Conservation (phyloP, 345 rosid genomes). For the Moricandia moricandioides region DNA sequence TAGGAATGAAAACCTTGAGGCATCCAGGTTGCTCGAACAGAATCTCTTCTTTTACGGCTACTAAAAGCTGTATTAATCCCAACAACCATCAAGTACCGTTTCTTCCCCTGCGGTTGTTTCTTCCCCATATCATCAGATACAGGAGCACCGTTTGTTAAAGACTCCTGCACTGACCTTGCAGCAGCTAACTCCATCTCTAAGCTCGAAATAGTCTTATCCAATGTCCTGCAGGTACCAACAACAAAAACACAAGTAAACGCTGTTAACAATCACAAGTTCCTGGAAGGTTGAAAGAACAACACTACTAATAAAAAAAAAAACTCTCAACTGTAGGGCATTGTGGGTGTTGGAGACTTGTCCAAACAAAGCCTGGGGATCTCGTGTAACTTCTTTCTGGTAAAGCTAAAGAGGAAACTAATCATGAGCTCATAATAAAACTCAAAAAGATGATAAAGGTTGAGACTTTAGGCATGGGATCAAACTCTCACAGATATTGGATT, state of each 20-base stretch:
- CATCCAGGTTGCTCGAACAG: conserved; percentile 94
- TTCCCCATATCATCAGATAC: conserved; percentile 51
- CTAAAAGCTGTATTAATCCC: conserved; percentile 97
- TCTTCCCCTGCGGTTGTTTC: conserved; percentile 45
- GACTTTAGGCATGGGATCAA: not conserved
- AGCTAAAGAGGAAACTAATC: conserved; percentile 41
- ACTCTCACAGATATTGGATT: conserved; percentile 65
- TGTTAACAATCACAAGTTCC: conserved; percentile 1
- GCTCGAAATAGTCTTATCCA: conserved; percentile 91
- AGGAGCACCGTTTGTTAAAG: conserved; percentile 69
- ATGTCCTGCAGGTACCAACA: conserved; percentile 44
- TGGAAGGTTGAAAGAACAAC: not conserved
- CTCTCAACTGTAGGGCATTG: conserved; percentile 78
- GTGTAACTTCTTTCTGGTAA: conserved; percentile 71
- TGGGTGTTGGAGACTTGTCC: conserved; percentile 76
- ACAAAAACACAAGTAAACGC: not conserved
- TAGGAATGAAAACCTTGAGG: conserved; percentile 64
- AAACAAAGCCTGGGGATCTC: conserved; percentile 50
- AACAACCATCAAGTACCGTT: conserved; percentile 78
- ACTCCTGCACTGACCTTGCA: conserved; percentile 79
- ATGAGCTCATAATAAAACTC: conserved; percentile 31
- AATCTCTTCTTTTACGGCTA: conserved; percentile 91
- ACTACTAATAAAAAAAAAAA: not conserved
- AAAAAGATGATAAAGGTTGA: too few relatives aligned
- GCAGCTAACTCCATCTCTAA: conserved; percentile 99